Evolutionary conservation across 2,329 filamentous ascomycete genomes (phyloP), one percentile per base, ranked within the genome.

Genomic region (Fusarium pseudoanthophilum): DNA sequence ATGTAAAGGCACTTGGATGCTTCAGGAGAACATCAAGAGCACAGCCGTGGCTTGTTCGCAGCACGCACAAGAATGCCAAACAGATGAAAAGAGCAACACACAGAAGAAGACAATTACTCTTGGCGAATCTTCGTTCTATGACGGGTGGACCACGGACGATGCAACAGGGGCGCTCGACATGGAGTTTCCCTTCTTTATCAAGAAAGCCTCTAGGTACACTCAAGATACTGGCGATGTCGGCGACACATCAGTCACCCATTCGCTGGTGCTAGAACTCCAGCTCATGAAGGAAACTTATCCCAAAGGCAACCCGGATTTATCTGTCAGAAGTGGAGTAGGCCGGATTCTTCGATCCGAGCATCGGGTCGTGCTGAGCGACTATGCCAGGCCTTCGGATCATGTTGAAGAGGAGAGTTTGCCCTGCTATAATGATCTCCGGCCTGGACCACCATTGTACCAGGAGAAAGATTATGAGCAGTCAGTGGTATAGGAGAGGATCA

Each of bases 321-420:
- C 93, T 37, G 94, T 93, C 1, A 94, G 95, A 40, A 98, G 95
- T 0, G 95, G 95, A 56, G 92, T 94, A 2, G 95, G 95, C 0
- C 90, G 95, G 66, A 95, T 98, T 59, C 86, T 98, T 68, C 89
- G 95, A 70, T 97, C 97, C 87, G 93, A 97, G 80, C 98, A 97
- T 85, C 90, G 89, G 74, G 87, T 96, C 34, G 86, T 90, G 48
- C 86, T 98, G 58, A 97, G 95, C 4, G 92, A 97, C 82, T 39
- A 57, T 43, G 45, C 34, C 1, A 55, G 51, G 8, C 11, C 24
- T 3, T 62, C 71, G 0, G 14, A 39, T 3, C 16, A 43, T 7
- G 3, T 26, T 5, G 11, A 15, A 6, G 59, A 57, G 8, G 71
- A 74, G 20, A 49, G 39, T 7, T 30, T 74, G 7, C 71, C 71